These are phyloP conservation scores for Hortaea werneckii DNA, from an alignment of 2,329 filamentous ascomycete genomes.

Conservation along the genomic window DNA sequence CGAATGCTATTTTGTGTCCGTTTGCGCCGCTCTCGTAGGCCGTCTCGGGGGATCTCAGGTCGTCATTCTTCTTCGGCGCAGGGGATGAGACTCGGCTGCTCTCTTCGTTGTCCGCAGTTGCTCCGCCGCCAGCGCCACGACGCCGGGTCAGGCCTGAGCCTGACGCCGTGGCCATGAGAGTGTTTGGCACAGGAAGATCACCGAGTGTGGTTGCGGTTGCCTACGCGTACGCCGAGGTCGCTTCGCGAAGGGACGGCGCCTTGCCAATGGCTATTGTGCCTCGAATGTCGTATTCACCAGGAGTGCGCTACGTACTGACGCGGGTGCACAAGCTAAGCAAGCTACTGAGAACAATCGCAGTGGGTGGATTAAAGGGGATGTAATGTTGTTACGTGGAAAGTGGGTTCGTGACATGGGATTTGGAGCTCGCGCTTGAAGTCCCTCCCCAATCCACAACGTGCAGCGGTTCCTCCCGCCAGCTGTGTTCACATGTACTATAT, in stretches of 20 bases:
- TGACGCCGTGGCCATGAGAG: slow-evolving; percentile 54
- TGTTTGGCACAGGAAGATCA: slow-evolving; percentile 5
- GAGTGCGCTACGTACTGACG: too few relatives aligned
- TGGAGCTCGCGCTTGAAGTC: too few relatives aligned
- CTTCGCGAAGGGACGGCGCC: not conserved
- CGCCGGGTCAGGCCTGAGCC: slow-evolving; percentile 65
- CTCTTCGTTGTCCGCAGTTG: slow-evolving; percentile 46
- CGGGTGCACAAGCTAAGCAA: too few relatives aligned
- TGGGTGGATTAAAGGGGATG: too few relatives aligned
- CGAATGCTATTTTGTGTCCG: slow-evolving; percentile 96
- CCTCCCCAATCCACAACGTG: too few relatives aligned
- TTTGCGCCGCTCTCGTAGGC: slow-evolving; percentile 81
- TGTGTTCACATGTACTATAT: too few relatives aligned
- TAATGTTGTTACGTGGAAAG: too few relatives aligned
- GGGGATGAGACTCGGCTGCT: slow-evolving; percentile 58
- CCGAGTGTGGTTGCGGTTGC: not conserved
- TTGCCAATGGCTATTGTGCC: not conserved
- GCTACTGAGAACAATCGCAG: too few relatives aligned
- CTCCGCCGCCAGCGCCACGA: slow-evolving; percentile 52
- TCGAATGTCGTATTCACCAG: too few relatives aligned
- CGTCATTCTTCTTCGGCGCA: slow-evolving; percentile 47
- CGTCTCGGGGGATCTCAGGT: slow-evolving; percentile 52
- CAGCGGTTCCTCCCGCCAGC: too few relatives aligned
- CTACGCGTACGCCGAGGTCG: not conserved
- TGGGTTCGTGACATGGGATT: too few relatives aligned